Evolutionary conservation across 2,329 filamentous ascomycete genomes (phyloP), one percentile per base, ranked within the genome.

Genomic region (Fusarium sp.): DNA sequence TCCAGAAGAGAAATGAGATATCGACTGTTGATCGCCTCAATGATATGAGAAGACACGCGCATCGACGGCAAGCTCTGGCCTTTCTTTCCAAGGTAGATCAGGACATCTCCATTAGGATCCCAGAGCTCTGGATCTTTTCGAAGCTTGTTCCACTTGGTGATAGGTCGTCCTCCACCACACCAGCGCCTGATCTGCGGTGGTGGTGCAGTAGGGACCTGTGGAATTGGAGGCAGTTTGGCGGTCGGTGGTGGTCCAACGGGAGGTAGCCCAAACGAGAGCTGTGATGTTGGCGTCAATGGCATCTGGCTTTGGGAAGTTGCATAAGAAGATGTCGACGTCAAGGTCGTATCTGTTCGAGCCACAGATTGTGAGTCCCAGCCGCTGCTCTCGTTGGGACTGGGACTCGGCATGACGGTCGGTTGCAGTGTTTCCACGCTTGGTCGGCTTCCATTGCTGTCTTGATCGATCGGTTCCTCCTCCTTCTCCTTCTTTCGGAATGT

Each of bases 91-190:
- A 90, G 84, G 76, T 86, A 91, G 4, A 91, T 84, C 15, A 91
- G 81, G 20, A 90, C 89, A 67, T 91, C 89, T 28, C 89, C 89
- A 64, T 89, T 88, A 1, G 86, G 85, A 73, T 90, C 88, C 89
- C 89, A 91, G 6, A 91, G 80, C 73, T 90, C 89, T 4, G 88
- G 87, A 55, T 91, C 89, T 76, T 90, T 89, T 15, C 87, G 84
- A 6, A 90, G 81, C 76, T 89, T 89, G 74, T 88, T 89, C 88
- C 88, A 90, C 36, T 84, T 82, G 57, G 87, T 84, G 1, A 86
- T 83, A 0, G 86, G 83, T 20, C 85, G 81, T 2, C 87, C 87
- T 7, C 80, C 83, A 0, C 88, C 88, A 18, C 86, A 81, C 88
- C 88, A 90, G 18, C 87, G 85, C 75, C 85, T 88, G 65, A 89